Evolutionary conservation across 371 early-diverging fungal species (phyloP), one percentile per base, ranked within the genome.

Genomic region (Mortierella sp.): DNA sequence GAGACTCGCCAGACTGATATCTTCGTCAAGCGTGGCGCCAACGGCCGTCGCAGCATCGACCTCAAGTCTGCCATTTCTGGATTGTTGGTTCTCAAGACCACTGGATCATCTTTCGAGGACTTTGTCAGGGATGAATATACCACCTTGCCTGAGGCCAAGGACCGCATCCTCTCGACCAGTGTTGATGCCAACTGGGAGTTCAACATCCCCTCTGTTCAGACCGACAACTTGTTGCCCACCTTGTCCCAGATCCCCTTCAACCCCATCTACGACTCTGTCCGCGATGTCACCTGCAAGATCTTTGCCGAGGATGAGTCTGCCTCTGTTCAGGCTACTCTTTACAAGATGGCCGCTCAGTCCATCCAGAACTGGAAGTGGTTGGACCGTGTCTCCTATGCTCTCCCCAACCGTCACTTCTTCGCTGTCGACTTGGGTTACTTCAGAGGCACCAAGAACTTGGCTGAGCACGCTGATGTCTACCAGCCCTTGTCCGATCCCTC

Each of bases 391-490:
- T 88, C 87, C 69, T 94, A 93, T 77, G 89, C 93, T 62, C 88
- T 96, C 61, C 96, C 96, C 84, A 96, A 96, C 88, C 93, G 91
- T 84, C 96, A 96, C 83, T 90, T 91, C 81, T 93, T 95, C 77
- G 90, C 91, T 49, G 88, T 93, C 62, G 94, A 96, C 72, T 68
- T 96, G 87, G 83, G 78, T 77, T 89, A 90, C 86, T 90, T 95
- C 84, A 64, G 83, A 49, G 93, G 93, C 64, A 88, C 94, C 70
- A 87, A 91, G 78, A 95, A 95, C 87, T 77, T 88, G 71, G 89
- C 87, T 67, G 85, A 86, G 77, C 89, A 94, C 66, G 86, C 89
- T 65, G 87, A 87, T 74, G 91, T 95, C 71, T 95, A 92, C 85
- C 88, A 90, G 78, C 95, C 95, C 59, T 84, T 92, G 72, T 86